Percentiles rank a stretch among this genome's conserved stretches.
Evolutionary conservation across 1,284 basidiomycete genomes (phyloP).

Genomic region (Wolfiporia cocos): DNA sequence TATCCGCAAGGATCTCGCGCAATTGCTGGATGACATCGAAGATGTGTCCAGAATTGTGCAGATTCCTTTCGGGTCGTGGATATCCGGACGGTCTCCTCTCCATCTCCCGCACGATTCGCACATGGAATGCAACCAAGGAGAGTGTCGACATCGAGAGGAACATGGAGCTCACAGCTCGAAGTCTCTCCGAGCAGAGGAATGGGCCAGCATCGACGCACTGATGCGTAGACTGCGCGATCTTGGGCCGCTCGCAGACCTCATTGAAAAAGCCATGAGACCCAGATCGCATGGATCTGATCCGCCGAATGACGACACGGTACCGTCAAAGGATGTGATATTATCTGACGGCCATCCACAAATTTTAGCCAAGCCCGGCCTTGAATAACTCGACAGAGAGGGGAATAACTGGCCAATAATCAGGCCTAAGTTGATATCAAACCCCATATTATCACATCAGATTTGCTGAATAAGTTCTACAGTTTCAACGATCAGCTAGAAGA

Average conservation of each 20-base stretch:
- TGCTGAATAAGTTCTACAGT: conserved; percentile 33
- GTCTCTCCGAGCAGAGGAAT: conserved; percentile 33
- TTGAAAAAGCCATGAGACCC: conserved; percentile 57
- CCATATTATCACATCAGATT: too few species aligned
- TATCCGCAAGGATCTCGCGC: conserved; percentile 66
- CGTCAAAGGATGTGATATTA: too few species aligned
- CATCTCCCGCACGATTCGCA: conserved; percentile 53
- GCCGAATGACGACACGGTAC: too few species aligned
- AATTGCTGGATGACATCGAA: conserved; percentile 51
- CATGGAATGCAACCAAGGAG: conserved; percentile 47
- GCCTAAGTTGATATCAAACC: conserved; percentile 50
- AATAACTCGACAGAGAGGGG: conserved; percentile 9
- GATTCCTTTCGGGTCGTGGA: conserved; percentile 69
- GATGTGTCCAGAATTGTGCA: conserved; percentile 81
- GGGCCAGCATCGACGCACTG: conserved; percentile 51
- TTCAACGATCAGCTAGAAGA: conserved; percentile 56
- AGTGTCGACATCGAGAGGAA: conserved; percentile 49
- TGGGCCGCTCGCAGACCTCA: conserved; percentile 48
- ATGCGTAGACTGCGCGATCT: conserved; percentile 53
- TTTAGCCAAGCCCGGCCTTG: too few species aligned
- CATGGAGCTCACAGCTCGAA: conserved; percentile 39
- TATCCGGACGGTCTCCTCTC: conserved; percentile 60
- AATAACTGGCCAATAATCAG: conserved; percentile 59
- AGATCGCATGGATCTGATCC: too few species aligned
- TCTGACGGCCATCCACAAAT: too few species aligned